Base-by-base conservation (phyloP, 345 rosid genomes). In the Alliaria petiolata region DNA sequence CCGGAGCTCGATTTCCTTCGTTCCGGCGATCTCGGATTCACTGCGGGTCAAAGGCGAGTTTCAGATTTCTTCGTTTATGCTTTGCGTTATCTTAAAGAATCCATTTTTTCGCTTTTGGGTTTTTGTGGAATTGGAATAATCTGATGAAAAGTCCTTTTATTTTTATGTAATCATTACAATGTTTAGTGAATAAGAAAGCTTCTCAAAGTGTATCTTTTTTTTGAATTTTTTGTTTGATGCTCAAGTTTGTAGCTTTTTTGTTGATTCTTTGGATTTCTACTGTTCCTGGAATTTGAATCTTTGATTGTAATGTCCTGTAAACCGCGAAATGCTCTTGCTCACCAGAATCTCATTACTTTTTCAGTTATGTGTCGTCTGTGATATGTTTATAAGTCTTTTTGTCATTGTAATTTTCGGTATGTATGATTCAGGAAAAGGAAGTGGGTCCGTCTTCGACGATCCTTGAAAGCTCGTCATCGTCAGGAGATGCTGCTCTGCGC, bases 361-460 rank as follows among this genome's bases (percentile, higher is more conserved):
- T 38, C 15, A 43, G 22, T 46, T 46, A 39, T 63, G 26, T 57
- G 43, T 43, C 8, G 5, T 62, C 47, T 43, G 17, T n/a, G 46
- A 42, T 14, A n/a, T 42, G 8, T 15, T 22, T 22, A 22, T 22
- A 22, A 4, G 44, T 40, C 44, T 40, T 40, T n/a, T 43, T 42
- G 46, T 3, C 46, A 14, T 4, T 13, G 15, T 39, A 3, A 4
- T 39, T 39, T 35, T 25, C 28, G 60, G 11, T 74, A 83, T 72
- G 64, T 65, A 5, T 39, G 91, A 67, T 77, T 31, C 81, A 81
- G 77, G 90, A 77, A 44, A 73, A 51, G 43, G 83, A 76, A 75
- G 77, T 80, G 72, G 80, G 87, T 47, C 71, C 63, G 60, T 83
- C 60, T 78, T 76, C 92, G 4, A 86, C 95, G 19, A 56, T 74